Evolutionary conservation across 805 yeast genomes (phyloP), one percentile per base, ranked within the genome.

Genomic region (Candida qinlingensis): DNA sequence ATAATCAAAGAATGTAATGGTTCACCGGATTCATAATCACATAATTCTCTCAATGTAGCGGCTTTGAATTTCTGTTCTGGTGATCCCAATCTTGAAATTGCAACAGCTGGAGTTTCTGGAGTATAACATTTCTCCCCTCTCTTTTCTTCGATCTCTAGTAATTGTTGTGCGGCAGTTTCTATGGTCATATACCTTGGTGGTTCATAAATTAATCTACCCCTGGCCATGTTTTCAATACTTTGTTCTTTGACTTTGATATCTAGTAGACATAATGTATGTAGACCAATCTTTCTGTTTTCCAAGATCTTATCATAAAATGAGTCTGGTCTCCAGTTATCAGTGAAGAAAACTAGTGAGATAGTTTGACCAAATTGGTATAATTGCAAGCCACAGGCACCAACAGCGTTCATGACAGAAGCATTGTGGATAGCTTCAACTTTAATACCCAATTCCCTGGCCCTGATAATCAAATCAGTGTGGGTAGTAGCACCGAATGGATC

Each of bases 401-500:
- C 96, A 0, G 98, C 99, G 64, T 92, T 92, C 97, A 94, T 90
- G 10, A 92, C 94, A 13, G 96, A 87, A 1, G 99, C 99, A 66
- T 92, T 92, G 70, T 92, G 99, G 51, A 92, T 80, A 37, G 86
- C 77, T 62, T 87, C 95, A 40, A 87, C 87, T 44, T 76, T 71
- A 62, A 94, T 88, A 3, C 80, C 80, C 51, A 83, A 74, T 66
- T 87, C 96, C 57, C 96, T 79, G 40, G 99, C 98, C 61, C 99
- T 76, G 51, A 92, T 77, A 39, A 91, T 88, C 54, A 92, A 75
- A 70, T 94, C 99, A 0, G 97, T 89, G 69, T 92, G 99, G 1
- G 99, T 92, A 5, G 99, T 92, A 33, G 99, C 99, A 34, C 99
- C 99, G 63, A 89, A 92, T 34, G 92, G 96, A 66, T 92, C 99